Percentiles rank a stretch among this genome's conserved stretches.
Evolutionary conservation across 2,329 filamentous ascomycete genomes (phyloP).

Genomic region (Calonectria montana): DNA sequence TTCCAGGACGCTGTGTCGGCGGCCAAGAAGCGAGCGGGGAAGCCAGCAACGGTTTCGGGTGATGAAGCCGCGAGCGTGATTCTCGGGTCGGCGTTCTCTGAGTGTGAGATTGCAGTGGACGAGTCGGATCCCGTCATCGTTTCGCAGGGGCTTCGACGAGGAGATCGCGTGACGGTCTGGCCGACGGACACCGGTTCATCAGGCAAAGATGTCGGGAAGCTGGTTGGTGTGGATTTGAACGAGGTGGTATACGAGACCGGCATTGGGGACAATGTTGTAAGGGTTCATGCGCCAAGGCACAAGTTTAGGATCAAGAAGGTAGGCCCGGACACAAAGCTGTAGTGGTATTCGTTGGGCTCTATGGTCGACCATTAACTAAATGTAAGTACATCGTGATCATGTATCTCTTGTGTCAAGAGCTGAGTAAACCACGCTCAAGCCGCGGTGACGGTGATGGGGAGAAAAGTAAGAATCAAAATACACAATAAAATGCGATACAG

Average conservation of each 20-base stretch:
- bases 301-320: conserved; percentile 62
- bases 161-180: conserved; percentile 67
- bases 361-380: background rate
- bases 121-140: conserved; percentile 57
- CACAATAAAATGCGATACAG: background rate
- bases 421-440: background rate
- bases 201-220: conserved; percentile 67
- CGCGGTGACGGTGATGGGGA: background rate
- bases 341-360: background rate
- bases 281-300: conserved; percentile 71
- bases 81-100: conserved; percentile 56
- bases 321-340: conserved; percentile 18
- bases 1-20: conserved; percentile 63
- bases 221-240: conserved; percentile 62
- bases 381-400: background rate
- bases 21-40: conserved; percentile 50
- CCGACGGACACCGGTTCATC: conserved; percentile 71
- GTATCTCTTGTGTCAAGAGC: background rate
- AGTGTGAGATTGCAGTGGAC: conserved; percentile 58
- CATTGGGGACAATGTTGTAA: conserved; percentile 56
- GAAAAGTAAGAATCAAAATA: too few species aligned
- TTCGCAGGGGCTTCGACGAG: conserved; percentile 61
- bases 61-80: conserved; percentile 64
- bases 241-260: conserved; percentile 70
- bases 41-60: conserved; percentile 60